Conservation (phyloP, 1,284 basidiomycete genomes). For the Macrocybe sp. region DNA sequence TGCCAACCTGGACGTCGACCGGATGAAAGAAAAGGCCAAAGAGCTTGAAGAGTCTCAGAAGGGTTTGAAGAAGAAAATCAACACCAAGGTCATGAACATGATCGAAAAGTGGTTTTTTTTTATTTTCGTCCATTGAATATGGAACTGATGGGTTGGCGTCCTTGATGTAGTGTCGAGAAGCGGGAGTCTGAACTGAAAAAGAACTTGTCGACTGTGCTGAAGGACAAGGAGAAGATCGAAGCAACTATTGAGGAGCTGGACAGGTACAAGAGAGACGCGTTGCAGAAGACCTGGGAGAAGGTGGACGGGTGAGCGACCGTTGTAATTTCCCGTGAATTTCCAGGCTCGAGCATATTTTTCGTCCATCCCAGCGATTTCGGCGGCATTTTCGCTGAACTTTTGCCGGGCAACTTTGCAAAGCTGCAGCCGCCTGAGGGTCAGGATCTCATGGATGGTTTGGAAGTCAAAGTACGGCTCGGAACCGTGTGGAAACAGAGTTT, state of each 20-base stretch:
- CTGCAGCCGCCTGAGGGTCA: slow-evolving; percentile 91
- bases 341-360: slow-evolving; percentile 1
- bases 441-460: slow-evolving; percentile 91
- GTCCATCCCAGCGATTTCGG: slow-evolving; percentile 83
- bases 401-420: slow-evolving; percentile 97
- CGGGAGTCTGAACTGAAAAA: slow-evolving; percentile 84
- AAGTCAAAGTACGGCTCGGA: slow-evolving; percentile 95
- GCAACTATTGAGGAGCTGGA: slow-evolving; percentile 93
- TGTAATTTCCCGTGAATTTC: neutral
- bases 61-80: slow-evolving; percentile 92
- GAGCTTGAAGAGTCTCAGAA: slow-evolving; percentile 82
- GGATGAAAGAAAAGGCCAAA: slow-evolving; percentile 62
- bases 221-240: slow-evolving; percentile 96
- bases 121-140: neutral
- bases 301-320: slow-evolving; percentile 73
- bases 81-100: slow-evolving; percentile 94
- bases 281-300: slow-evolving; percentile 94
- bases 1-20: slow-evolving; percentile 59
- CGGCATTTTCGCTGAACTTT: slow-evolving; percentile 90
- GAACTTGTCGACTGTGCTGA: slow-evolving; percentile 86
- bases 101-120: slow-evolving; percentile 72
- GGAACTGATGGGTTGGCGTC: neutral
- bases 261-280: slow-evolving; percentile 89
- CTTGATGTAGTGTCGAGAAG: slow-evolving; percentile 79
- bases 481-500: slow-evolving; percentile 96